Conservation (phyloP, 306 rosid species). For the Erythrophleum fordii region DNA sequence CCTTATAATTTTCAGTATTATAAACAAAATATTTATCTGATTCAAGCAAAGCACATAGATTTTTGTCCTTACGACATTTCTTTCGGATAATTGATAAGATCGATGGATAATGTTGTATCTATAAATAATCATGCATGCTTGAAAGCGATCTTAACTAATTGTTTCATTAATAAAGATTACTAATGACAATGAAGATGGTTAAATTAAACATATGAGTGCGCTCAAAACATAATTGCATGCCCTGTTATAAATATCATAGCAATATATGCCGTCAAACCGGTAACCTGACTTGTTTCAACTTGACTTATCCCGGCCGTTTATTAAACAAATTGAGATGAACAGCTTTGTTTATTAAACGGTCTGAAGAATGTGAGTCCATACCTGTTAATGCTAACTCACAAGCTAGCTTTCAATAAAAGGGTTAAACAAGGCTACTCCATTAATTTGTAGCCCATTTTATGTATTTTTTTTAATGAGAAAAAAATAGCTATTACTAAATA, state of each 20-base stretch:
- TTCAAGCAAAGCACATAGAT: constrained; percentile 11
- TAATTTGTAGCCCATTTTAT: too few species aligned
- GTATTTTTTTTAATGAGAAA: too few species aligned
- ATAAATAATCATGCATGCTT: constrained; percentile 15
- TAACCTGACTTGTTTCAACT: too few species aligned
- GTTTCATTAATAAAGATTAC: not conserved
- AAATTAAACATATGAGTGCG: not conserved
- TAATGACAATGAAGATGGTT: constrained; percentile 22
- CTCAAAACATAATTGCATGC: not conserved
- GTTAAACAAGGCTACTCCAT: too few species aligned
- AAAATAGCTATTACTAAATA: too few species aligned
- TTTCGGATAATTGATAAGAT: constrained; percentile 38
- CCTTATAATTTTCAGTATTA: not conserved
- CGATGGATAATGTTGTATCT: constrained; percentile 12
- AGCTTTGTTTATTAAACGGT: too few species aligned
- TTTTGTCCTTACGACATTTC: constrained; percentile 47
- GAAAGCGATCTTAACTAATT: constrained; percentile 38
- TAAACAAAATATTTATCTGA: not conserved
- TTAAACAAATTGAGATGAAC: too few species aligned
- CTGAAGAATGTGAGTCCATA: too few species aligned
- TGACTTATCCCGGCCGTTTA: too few species aligned
- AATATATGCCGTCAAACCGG: too few species aligned
- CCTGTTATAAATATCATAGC: not conserved
- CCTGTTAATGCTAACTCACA: too few species aligned
- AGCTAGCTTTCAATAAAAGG: too few species aligned